Conservation (phyloP, 2,329 filamentous ascomycete genomes). For the Orbilia blumenaviensis region DNA sequence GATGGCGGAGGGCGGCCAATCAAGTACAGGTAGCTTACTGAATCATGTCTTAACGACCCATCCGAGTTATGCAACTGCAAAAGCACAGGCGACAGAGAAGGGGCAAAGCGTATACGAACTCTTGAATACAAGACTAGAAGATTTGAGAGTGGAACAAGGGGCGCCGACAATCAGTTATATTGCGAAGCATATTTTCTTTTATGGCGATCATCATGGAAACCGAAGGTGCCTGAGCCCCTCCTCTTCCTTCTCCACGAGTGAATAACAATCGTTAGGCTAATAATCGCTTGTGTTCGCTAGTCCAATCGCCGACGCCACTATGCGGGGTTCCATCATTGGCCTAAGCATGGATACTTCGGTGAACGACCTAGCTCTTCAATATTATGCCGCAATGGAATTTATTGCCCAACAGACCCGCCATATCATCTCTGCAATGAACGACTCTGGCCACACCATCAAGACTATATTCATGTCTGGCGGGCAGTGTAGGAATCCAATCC, state of each 20-base stretch:
- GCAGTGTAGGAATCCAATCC: slow-evolving; percentile 92
- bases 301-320: slow-evolving; percentile 88
- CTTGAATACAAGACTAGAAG: slow-evolving; percentile 84
- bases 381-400: slow-evolving; percentile 97
- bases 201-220: slow-evolving; percentile 97
- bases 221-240: slow-evolving; percentile 67
- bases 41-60: slow-evolving; percentile 96
- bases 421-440: slow-evolving; percentile 94
- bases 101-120: slow-evolving; percentile 94
- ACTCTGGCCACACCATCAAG: slow-evolving; percentile 82
- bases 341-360: slow-evolving; percentile 85
- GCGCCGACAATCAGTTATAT: slow-evolving; percentile 85
- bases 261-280: background rate
- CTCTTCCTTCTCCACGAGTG: background rate
- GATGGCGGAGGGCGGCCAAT: slow-evolving; percentile 98
- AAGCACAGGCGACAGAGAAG: slow-evolving; percentile 80
- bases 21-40: slow-evolving; percentile 91
- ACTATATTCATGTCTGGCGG: slow-evolving; percentile 99
- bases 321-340: slow-evolving; percentile 89
- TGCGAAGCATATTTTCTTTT: slow-evolving; percentile 96
- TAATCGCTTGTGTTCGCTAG: slow-evolving; percentile 4
- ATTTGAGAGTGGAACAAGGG: slow-evolving; percentile 73
- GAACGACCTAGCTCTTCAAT: slow-evolving; percentile 86
- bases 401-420: slow-evolving; percentile 96
- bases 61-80: slow-evolving; percentile 82